phyloP scores from a whole-genome alignment of 208 protist genomes.

The Blastocrithidia nonstop region DNA sequence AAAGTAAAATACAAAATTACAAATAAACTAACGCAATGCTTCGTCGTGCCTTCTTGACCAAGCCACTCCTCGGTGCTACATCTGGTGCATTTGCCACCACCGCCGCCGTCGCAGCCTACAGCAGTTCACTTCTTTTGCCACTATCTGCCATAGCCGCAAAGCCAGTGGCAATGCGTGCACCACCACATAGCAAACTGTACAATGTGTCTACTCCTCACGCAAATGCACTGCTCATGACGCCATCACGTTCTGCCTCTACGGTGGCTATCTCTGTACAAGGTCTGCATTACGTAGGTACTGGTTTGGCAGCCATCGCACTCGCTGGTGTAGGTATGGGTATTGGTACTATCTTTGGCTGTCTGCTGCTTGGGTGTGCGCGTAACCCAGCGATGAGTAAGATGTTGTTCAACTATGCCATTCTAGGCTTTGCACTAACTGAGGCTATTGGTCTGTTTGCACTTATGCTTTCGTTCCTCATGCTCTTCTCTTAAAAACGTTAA shows the following conservation, averaged over 20 bases:
- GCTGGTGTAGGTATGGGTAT: conserved; percentile 85
- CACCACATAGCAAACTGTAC: too few relatives aligned
- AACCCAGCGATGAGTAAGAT: conserved; percentile 84
- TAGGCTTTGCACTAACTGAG: conserved; percentile 84
- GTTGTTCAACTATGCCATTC: conserved; percentile 89
- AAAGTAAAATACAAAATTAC: too few relatives aligned
- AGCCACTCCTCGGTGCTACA: too few relatives aligned
- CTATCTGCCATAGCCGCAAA: too few relatives aligned
- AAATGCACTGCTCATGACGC: conserved; percentile 19
- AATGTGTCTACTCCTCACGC: too few relatives aligned
- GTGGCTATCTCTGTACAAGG: conserved; percentile 81
- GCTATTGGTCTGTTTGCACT: conserved; percentile 84
- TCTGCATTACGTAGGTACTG: conserved; percentile 84
- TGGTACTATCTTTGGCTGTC: conserved; percentile 78
- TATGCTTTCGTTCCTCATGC: conserved; percentile 88
- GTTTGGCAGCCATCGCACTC: conserved; percentile 80
- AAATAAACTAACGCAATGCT: too few relatives aligned
- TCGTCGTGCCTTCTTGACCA: too few relatives aligned
- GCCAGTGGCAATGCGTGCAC: too few relatives aligned
- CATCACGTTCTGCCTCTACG: conserved; percentile 51
- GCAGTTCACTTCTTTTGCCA: too few relatives aligned
- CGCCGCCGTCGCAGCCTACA: too few relatives aligned
- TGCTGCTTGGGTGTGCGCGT: conserved; percentile 73
- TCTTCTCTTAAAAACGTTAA: conserved; percentile 86
- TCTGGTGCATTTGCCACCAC: too few relatives aligned